phyloP scores from a whole-genome alignment of 139 green algal genomes.

The Coccomyxa sp. region DNA sequence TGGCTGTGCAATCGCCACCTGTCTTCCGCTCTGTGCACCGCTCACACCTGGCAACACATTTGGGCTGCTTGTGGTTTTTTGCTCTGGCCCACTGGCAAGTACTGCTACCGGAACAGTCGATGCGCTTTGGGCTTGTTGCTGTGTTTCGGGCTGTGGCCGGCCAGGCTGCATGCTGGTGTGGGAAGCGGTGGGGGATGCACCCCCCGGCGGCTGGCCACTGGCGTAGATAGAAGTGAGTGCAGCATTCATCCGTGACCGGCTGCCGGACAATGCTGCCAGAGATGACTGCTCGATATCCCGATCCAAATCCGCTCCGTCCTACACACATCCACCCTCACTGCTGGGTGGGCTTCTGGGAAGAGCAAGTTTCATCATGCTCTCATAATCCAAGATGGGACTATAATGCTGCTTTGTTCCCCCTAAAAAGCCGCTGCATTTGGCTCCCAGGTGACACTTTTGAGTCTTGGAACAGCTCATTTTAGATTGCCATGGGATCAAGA shows the following conservation, averaged over 20 bases:
- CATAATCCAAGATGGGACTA: too few species aligned
- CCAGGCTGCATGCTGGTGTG: too few species aligned
- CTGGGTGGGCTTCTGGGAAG: too few species aligned
- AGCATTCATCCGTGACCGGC: neutral
- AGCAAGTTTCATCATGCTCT: too few species aligned
- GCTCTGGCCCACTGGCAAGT: neutral
- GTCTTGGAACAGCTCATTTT: too few species aligned
- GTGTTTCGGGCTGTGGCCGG: too few species aligned
- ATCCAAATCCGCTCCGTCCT: neutral
- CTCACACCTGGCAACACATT: neutral
- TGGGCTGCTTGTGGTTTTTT: neutral
- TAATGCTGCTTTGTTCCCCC: too few species aligned
- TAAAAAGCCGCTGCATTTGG: too few species aligned
- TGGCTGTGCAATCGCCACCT: neutral
- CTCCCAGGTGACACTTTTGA: too few species aligned
- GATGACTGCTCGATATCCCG: neutral
- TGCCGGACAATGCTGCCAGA: neutral
- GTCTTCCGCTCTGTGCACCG: neutral
- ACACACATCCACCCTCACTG: neutral
- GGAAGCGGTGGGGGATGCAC: neutral
- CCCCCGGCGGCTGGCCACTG: neutral
- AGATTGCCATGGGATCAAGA: too few species aligned
- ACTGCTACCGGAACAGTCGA: too few species aligned
- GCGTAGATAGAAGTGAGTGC: neutral
- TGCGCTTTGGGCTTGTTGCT: too few species aligned